Conservation (phyloP, 192 early-diverging fungal species). For the Coemansia biformis region DNA sequence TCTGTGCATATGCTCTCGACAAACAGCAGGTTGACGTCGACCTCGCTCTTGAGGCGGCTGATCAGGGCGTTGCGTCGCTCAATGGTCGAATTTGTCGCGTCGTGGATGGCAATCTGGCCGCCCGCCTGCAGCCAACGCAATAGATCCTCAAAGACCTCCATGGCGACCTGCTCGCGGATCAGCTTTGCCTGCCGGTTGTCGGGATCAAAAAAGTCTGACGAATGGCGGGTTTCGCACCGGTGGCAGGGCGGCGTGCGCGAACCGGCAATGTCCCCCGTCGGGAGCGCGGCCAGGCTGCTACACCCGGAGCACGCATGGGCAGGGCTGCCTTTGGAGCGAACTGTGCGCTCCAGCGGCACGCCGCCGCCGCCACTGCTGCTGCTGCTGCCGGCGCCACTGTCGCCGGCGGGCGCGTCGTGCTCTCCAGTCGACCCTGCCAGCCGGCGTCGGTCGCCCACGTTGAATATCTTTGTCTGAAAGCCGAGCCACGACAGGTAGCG, state of each 20-base stretch:
- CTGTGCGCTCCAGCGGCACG: not conserved
- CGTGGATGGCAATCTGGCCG: slow-evolving; percentile 86
- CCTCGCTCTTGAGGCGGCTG: slow-evolving; percentile 55
- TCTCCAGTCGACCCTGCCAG: slow-evolving; percentile 50
- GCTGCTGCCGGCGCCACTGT: no score
- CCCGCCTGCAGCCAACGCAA: slow-evolving; percentile 83
- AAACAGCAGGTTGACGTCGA: slow-evolving; percentile 66
- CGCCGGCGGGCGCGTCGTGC: slow-evolving; percentile 4
- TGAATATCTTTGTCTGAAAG: slow-evolving; percentile 79
- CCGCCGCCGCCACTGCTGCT: no score
- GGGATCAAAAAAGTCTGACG: slow-evolving; percentile 90
- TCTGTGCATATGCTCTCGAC: slow-evolving; percentile 80
- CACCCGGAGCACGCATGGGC: no score
- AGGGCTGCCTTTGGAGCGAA: no score
- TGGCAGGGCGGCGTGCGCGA: slow-evolving; percentile 10
- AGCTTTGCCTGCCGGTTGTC: slow-evolving; percentile 70
- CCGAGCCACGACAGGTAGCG: slow-evolving; percentile 81
- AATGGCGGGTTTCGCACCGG: slow-evolving; percentile 55
- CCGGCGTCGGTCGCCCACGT: slow-evolving; percentile 92
- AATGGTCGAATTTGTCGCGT: slow-evolving; percentile 93
- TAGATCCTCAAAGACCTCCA: slow-evolving; percentile 88
- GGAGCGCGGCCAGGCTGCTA: no score
- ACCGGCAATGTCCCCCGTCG: no score
- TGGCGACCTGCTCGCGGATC: slow-evolving; percentile 79
- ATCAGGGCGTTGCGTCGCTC: slow-evolving; percentile 66